Evolutionary conservation across 306 rosid species (phyloP), one percentile per base, ranked within the genome.

Genomic region (Quercus variabilis): DNA sequence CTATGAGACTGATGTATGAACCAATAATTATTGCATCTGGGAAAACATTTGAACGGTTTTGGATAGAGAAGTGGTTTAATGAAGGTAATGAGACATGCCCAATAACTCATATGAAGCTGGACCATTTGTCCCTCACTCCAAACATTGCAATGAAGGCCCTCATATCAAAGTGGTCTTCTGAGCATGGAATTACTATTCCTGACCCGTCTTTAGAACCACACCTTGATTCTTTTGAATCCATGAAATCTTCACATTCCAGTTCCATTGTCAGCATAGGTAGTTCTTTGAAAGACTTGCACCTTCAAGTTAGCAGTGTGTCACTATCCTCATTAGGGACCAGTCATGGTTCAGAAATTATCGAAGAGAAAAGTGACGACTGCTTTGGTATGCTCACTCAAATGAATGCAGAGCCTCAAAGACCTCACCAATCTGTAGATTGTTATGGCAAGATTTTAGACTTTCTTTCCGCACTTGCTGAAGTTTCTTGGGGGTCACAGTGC

Each of bases 1-100:
- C 86, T 57, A 17, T 12, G 79, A 68, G 83, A 23, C 63, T 78
- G 86, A 83, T 78, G 86, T 69, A 69, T 28, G 86, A 83, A 74
- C 86, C 79, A 30, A 63, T 79, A 20, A 74, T 83, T 71, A 71
- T 78, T 11, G 70, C 82, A 38, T 82, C 82, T 26, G 86, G 86
- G 46, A 26, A 20, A 63, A 82, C 86, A 28, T 82, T 73, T 62
- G 86, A 83, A 68, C 62, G 83, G 74, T 58, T 56, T 20, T 83
- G 86, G 86, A 83, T 83, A 35, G 75, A 82, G 68, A 72, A 69
- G 56, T 82, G 86, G 86, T 71, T 82, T 35, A 26, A 57, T 6
- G 86, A 82, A 63, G 79, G 82, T 9, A 78, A 82, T 23, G 3
- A 73, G 26, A 78, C 82, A 51, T 82, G 86, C 76, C 86, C 86